Base-by-base conservation (phyloP, 169 alveolate genomes). In the Eimeria falciformis region DNA sequence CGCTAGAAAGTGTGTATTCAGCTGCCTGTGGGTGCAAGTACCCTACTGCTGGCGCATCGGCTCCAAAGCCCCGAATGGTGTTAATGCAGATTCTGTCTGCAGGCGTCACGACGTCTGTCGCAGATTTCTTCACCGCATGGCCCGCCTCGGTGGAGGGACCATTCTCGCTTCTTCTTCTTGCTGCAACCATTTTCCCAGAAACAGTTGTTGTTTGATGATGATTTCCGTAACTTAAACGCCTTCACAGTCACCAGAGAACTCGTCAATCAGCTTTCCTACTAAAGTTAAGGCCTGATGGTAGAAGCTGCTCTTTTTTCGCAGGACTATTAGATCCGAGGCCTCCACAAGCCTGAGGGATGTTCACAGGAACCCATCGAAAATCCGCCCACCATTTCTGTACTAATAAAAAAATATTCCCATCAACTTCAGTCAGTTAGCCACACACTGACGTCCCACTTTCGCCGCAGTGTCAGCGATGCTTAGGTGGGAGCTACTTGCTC, bases 41-140 rank as follows among this genome's bases (percentile, higher is more conserved):
- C 25, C 94, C 18, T 40, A 92, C 94, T 14, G 90, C 82, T 0
- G 94, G 94, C 3, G 89, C 71, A 50, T 92, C 94, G 9, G 94
- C 94, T 18, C 93, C 94, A 56, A 92, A 75, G n/a, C 90, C 88
- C 33, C 94, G 94, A 53, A 92, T 92, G 46, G 92, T 83, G 53
- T 92, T 84, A 79, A 92, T 82, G 84, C 94, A 92, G 62, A 92
- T n/a, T 45, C 37, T 75, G 43, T 92, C 94, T 5, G 25, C 62
- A 45, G 85, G 75, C n/a, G 77, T 79, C 29, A 69, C 27, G 17
- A 53, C 43, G 3, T 66, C 91, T 0, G 91, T 69, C 69, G 45
- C 75, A 27, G 53, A 66, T 18, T 68, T 84, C 79, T 84, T 84
- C 29, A 71, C 47, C 53, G 53, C 5, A 53, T 47, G 88, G 53